Percentiles rank a stretch among this genome's conserved stretches.
phyloP scores from a whole-genome alignment of 345 rosid genomes.

The Syzygium oleosum region DNA sequence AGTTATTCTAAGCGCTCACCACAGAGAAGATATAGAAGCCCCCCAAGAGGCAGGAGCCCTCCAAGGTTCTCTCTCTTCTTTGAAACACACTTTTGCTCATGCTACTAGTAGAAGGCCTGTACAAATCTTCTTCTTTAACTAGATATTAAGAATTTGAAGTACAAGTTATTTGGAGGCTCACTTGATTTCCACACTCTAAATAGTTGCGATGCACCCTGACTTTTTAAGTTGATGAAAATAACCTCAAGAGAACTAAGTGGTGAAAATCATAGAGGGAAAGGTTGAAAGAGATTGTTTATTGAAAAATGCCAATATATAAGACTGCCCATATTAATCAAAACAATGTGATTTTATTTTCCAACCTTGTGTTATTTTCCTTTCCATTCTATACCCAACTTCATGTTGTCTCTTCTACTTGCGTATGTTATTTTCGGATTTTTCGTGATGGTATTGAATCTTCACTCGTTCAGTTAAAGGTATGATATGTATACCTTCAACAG shows the following conservation, averaged over 20 bases:
- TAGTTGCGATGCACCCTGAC: neutral
- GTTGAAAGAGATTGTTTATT: neutral
- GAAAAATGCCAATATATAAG: neutral
- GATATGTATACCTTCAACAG: neutral
- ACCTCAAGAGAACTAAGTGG: neutral
- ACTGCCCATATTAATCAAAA: neutral
- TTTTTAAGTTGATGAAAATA: neutral
- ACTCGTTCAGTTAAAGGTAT: neutral
- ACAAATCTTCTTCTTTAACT: neutral
- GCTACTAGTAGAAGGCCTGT: neutral
- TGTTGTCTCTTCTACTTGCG: neutral
- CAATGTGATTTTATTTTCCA: neutral
- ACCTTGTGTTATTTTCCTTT: neutral
- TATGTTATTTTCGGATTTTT: neutral
- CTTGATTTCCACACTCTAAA: neutral
- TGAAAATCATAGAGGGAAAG: neutral
- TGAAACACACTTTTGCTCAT: neutral
- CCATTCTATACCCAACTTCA: neutral
- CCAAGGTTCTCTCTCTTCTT: slow-evolving; percentile 45
- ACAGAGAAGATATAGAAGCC: slow-evolving; percentile 50
- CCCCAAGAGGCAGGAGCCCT: slow-evolving; percentile 70
- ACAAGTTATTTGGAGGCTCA: neutral
- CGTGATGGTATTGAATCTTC: neutral
- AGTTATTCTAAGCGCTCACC: slow-evolving; percentile 45
- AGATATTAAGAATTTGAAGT: neutral